Percentiles rank a stretch among this genome's conserved stretches.
Evolutionary conservation across 306 rosid genomes (phyloP).

Genomic region (Sophora flavescens): DNA sequence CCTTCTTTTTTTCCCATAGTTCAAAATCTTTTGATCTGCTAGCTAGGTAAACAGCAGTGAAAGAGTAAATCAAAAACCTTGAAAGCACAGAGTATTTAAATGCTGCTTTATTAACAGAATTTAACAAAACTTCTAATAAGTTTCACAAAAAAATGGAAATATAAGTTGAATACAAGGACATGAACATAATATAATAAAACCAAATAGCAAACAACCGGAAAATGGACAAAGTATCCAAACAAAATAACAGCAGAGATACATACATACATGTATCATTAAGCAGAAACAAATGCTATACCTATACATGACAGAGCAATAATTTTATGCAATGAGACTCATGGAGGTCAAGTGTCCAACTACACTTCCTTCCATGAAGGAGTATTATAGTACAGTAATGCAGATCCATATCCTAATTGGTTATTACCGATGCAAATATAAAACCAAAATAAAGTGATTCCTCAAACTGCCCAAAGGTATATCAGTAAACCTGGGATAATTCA

Average conservation of each 20-base stretch:
- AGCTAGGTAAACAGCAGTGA: constrained; percentile 59
- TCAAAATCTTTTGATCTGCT: constrained; percentile 63
- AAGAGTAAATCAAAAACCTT: constrained; percentile 39
- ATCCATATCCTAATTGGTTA: too few species aligned
- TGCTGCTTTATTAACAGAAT: constrained; percentile 22
- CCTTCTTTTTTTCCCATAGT: constrained; percentile 60
- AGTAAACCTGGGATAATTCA: neutral
- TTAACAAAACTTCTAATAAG: constrained; percentile 46
- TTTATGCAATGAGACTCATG: too few species aligned
- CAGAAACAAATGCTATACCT: too few species aligned
- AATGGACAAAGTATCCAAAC: neutral
- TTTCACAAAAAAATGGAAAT: constrained; percentile 45
- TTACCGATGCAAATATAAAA: too few species aligned
- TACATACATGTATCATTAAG: too few species aligned
- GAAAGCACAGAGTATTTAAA: constrained; percentile 34
- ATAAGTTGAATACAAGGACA: neutral
- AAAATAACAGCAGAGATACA: too few species aligned
- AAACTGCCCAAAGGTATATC: neutral
- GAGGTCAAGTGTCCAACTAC: too few species aligned
- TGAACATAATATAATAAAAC: neutral
- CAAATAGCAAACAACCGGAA: neutral
- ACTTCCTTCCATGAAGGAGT: too few species aligned
- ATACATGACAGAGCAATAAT: too few species aligned
- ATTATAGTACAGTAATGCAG: too few species aligned
- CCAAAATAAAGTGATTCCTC: too few species aligned